Base-by-base conservation (phyloP, 192 early-diverging fungal genomes). In the Podila clonocystis region DNA sequence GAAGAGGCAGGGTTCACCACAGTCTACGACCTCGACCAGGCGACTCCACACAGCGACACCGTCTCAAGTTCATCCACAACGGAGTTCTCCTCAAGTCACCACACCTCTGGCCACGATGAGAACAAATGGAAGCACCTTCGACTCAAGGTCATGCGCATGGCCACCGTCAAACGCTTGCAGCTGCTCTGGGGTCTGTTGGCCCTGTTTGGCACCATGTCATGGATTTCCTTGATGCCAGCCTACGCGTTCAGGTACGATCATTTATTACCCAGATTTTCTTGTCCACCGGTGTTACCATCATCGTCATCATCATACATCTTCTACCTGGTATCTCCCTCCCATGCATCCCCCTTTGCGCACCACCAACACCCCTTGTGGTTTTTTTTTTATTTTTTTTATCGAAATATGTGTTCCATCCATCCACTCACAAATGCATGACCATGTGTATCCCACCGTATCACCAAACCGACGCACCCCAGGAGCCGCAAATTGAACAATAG, bases 81-180 rank as follows among this genome's bases (percentile, higher is more conserved):
- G 19, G 59, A 17, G 12, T 61, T 26, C 28, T 60, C 30, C 58
- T 26, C 28, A 36, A 36, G 34, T 17, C 22, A 20, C 58, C 50
- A 15, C 58, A 34, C 15, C 9, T 41, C 55, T 20, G 34, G 50
- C 34, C 28, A 60, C 15, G 8, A n/a, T 17, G 36, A 62, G 19
- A 9, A n/a, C 7, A 57, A 49, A 33, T 80, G 76, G 76, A 80
- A 65, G 45, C 60, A 60, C 4, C 30, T 80, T 9, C 70, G 76
- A 58, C 50, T 80, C 17, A 52, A 34, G 2, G 62, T 80, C 19
- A 80, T 80, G 76, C 41, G 45, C 13, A 72, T 80, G 70, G 76
- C 76, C 22, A 80, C 76, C 5, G 76, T 80, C 29, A 70, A 80
- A 48, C 70, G 76, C 6, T 34, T 80, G 28, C 76, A 80, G 62